Evolutionary conservation across 2,329 filamentous ascomycete species (phyloP), one percentile per base, ranked within the genome.

Genomic region (Nemania diffusa): DNA sequence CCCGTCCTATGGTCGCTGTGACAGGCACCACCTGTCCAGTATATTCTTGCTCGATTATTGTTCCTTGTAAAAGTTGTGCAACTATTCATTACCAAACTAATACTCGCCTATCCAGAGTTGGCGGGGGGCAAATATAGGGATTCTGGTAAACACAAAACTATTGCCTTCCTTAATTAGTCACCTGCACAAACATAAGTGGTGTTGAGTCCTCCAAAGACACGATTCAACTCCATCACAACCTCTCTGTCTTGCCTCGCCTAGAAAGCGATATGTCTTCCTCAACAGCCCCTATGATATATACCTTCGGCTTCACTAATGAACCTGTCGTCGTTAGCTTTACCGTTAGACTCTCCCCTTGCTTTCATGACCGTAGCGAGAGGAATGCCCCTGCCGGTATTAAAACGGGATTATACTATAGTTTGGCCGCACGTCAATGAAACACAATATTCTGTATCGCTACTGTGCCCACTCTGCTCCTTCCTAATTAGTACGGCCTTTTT

Each of bases 361-460:
- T 73, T 69, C 62, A 68, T 67, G 32, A 65, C 69, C n/a, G 64
- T 65, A 5, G 69, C 56, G 3, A 68, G 73, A 61, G 69, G 69
- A 72, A 71, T 59, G 56, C 59, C 17, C 71, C 78, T 4, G 77
- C 75, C 11, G 75, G 75, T 40, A 68, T 77, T 20, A 76, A 74
- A 17, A 78, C 78, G 75, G 74, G 76, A 8, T 67, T 78, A 27
- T 78, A 78, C 63, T 79, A 79, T 62, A 67, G 68, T 5, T 68
- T 79, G 8, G 75, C 74, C 20, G 76, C 73, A 9, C 77, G 74
- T 48, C 77, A 78, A 63, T 73, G 78, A 57, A 78, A 79, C 67
- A 59, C 65, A 6, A 60, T 65, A 13, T 78, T 78, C 69, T 77
- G 78, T 55, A 57, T 57, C 26, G 64, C 72, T n/a, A 78, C 75